Percentiles rank a stretch among this genome's conserved stretches.
These are phyloP conservation scores for Penicillium griseofulvum DNA, from an alignment of 2,329 filamentous ascomycete genomes.

Conservation along the genomic window DNA sequence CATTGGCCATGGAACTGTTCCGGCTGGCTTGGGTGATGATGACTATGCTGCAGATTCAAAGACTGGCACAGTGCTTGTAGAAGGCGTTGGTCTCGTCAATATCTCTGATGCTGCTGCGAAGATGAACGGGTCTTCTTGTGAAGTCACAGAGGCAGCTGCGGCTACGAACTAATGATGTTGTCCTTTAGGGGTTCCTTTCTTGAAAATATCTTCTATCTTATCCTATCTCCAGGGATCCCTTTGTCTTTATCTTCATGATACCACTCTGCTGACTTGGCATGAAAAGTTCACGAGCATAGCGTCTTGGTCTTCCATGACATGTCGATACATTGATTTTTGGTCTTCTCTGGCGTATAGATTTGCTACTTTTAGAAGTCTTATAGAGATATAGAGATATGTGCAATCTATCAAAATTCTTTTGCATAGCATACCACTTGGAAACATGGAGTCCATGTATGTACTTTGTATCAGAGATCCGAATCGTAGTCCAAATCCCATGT, in stretches of 20 bases:
- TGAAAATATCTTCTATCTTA: slow-evolving; percentile 3
- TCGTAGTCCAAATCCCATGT: not conserved
- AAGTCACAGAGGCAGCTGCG: not conserved
- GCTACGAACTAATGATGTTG: slow-evolving; percentile 1
- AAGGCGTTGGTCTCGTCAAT: slow-evolving; percentile 37
- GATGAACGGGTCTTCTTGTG: not conserved
- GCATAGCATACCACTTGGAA: not conserved
- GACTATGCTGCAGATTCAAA: slow-evolving; percentile 14
- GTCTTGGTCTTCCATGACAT: slow-evolving; percentile 2
- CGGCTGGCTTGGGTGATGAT: slow-evolving; percentile 27
- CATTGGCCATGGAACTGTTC: slow-evolving; percentile 36
- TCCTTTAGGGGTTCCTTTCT: slow-evolving; percentile 1
- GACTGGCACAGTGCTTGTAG: slow-evolving; percentile 31
- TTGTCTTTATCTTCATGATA: slow-evolving; percentile 3
- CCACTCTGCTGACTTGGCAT: not conserved
- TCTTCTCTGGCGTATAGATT: not conserved
- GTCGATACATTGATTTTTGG: not conserved
- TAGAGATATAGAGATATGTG: not conserved
- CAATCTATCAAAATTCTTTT: not conserved
- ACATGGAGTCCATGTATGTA: too few species aligned
- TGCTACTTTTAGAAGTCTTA: not conserved
- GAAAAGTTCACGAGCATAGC: slow-evolving; percentile 6
- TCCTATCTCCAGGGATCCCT: not conserved
- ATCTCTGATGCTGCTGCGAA: slow-evolving; percentile 21
- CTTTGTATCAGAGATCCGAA: not conserved